Evolutionary conservation across 2,329 filamentous ascomycete species (phyloP), one percentile per base, ranked within the genome.

Genomic region (Hymenoscyphus scutula): DNA sequence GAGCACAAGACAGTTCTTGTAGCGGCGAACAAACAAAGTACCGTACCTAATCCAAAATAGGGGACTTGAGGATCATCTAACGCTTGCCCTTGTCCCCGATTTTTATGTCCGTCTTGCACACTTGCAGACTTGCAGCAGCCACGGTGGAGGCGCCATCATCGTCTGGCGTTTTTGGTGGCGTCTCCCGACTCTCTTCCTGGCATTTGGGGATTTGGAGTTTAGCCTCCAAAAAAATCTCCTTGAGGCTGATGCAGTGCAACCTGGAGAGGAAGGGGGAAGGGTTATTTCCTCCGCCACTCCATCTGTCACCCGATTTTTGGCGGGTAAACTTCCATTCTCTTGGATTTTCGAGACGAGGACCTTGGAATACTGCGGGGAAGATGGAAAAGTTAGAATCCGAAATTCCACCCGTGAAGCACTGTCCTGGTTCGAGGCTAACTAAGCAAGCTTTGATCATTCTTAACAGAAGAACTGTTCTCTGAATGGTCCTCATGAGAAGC

Each of bases 241-340:
- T 48, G 41, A 48, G 41, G 41, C 41, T 48, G 41, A 48, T 48
- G 41, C 41, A 25, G 23, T 48, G 41, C 41, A 48, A 48, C 41
- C 5, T n/a, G n/a, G n/a, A n/a, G n/a, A n/a, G n/a, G n/a, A n/a
- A n/a, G n/a, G n/a, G n/a, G n/a, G n/a, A 23, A 48, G n/a, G 13
- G 3, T 34, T 34, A 10, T 34, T 34, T 34, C 41, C 19, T 7
- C n/a, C n/a, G 41, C 41, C 17, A 5, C 41, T 23, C 19, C 41
- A 11, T 34, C 2, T 34, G 32, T 34, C 5, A 48, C 19, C 38
- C 41, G 41, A 48, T 48, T 23, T 19, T n/a, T n/a, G n/a, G 15
- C 41, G n/a, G 41, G 2, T 19, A 19, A 48, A 23, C 41, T 23
- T 8, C 41, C 2, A 45, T 7, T 48, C 15, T 17, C 19, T 23